A percentile compares a stretch with the other conserved stretches of the same genome.
Evolutionary conservation across 371 early-diverging fungal species (phyloP).

Genomic region (Dichotomocladium elegans): DNA sequence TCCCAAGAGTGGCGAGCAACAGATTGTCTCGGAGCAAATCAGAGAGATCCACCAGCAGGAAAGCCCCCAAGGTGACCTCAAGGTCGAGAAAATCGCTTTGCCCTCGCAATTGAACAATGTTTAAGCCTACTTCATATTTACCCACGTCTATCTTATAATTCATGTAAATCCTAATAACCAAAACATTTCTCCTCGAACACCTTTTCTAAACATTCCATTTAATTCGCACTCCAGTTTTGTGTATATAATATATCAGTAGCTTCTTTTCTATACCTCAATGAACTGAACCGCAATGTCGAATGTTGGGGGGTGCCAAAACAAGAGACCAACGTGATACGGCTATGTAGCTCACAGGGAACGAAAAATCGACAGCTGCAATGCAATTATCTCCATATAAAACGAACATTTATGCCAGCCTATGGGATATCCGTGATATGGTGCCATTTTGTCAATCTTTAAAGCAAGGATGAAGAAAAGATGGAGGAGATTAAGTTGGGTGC

Average conservation of each 20-base stretch:
- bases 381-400: too few relatives aligned
- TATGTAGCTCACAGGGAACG: too few relatives aligned
- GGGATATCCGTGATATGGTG: too few relatives aligned
- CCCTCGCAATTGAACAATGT: constrained; percentile 12
- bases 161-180: background rate
- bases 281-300: too few relatives aligned
- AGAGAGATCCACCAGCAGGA: constrained; percentile 16
- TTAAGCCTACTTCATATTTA: background rate
- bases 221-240: background rate
- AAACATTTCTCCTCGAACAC: background rate
- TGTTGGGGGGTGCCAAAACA: too few relatives aligned
- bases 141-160: background rate
- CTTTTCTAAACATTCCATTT: background rate
- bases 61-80: constrained; percentile 7
- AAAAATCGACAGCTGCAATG: too few relatives aligned
- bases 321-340: too few relatives aligned
- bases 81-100: constrained; percentile 5
- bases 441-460: too few relatives aligned
- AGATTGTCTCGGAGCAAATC: constrained; percentile 33
- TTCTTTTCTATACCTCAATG: background rate
- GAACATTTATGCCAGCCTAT: too few relatives aligned
- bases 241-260: background rate
- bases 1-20: constrained; percentile 34
- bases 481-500: too few relatives aligned
- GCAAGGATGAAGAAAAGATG: too few relatives aligned